phyloP scores from a whole-genome alignment of 2,329 filamentous ascomycete genomes.

The Hypomyces rosellus region DNA sequence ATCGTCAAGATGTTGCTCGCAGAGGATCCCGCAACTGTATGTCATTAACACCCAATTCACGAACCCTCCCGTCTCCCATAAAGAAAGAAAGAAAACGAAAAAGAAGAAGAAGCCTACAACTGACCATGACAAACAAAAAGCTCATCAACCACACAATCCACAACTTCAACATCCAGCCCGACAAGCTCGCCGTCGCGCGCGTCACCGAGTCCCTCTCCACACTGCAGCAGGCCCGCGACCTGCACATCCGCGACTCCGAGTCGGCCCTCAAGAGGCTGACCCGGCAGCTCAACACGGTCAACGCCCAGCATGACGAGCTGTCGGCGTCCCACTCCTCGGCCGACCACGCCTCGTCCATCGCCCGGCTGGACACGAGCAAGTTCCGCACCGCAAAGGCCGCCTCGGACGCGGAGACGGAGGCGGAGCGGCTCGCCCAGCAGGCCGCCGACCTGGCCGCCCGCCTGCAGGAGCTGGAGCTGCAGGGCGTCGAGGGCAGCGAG shows the following conservation, averaged over 20 bases:
- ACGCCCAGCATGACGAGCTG: slow-evolving; percentile 71
- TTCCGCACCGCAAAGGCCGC: slow-evolving; percentile 92
- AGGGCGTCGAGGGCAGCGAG: slow-evolving; percentile 68
- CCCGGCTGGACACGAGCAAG: slow-evolving; percentile 84
- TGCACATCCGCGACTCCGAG: slow-evolving; percentile 67
- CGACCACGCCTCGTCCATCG: slow-evolving; percentile 76
- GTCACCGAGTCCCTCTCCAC: slow-evolving; percentile 78
- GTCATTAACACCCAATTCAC: slow-evolving; percentile 22
- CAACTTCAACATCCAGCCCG: slow-evolving; percentile 91
- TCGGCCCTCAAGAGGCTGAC: slow-evolving; percentile 63
- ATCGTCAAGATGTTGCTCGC: slow-evolving; percentile 76
- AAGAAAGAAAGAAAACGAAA: background rate
- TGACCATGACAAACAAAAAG: background rate
- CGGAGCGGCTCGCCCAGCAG: slow-evolving; percentile 80
- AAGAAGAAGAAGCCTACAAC: no score
- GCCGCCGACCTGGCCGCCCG: slow-evolving; percentile 67
- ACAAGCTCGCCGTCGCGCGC: slow-evolving; percentile 76
- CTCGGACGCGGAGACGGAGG: slow-evolving; percentile 84
- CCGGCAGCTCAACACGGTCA: slow-evolving; percentile 68
- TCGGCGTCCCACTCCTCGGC: slow-evolving; percentile 70
- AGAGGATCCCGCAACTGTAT: slow-evolving; percentile 81
- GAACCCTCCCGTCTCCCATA: background rate
- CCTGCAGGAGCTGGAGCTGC: slow-evolving; percentile 75
- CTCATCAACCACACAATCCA: slow-evolving; percentile 86
- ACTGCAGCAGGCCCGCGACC: slow-evolving; percentile 75